Evolutionary conservation across 495 filamentous ascomycete genomes (phyloP).

Genomic region (Penicillium cosmopolitanum): DNA sequence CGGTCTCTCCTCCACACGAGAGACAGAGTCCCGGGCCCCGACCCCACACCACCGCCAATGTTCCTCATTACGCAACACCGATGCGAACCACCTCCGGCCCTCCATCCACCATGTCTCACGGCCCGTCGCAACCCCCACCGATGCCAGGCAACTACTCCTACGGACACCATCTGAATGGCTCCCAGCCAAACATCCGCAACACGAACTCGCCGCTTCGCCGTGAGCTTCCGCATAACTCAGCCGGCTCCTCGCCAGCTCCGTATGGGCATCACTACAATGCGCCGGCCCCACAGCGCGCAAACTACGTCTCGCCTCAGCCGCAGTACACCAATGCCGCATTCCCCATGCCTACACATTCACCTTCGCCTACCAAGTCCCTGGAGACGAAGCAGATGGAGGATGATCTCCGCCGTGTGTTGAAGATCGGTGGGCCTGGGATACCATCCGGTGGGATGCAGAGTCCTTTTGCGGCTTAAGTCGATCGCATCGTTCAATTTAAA

Average conservation of each 20-base stretch:
- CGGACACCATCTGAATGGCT: slow-evolving; percentile 14
- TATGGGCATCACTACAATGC: slow-evolving; percentile 13
- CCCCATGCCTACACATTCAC: slow-evolving; percentile 26
- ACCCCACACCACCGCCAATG: slow-evolving; percentile 20
- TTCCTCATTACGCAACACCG: slow-evolving; percentile 44
- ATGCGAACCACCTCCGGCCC: slow-evolving; percentile 44
- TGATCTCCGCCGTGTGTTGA: slow-evolving; percentile 57
- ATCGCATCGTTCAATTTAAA: no score
- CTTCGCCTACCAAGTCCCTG: slow-evolving; percentile 30
- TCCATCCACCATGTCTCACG: slow-evolving; percentile 29
- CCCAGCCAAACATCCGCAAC: slow-evolving; percentile 23
- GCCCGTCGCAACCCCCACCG: slow-evolving; percentile 9
- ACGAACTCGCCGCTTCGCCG: slow-evolving; percentile 31
- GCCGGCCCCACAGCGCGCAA: not conserved
- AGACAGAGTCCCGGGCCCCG: slow-evolving; percentile 18
- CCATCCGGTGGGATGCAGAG: slow-evolving; percentile 36
- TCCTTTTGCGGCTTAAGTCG: slow-evolving; percentile 33
- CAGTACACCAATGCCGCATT: slow-evolving; percentile 31
- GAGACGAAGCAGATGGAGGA: slow-evolving; percentile 57
- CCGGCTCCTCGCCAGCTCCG: slow-evolving; percentile 12
- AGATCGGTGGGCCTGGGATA: slow-evolving; percentile 42
- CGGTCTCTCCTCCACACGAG: slow-evolving; percentile 25
- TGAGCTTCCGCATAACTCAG: slow-evolving; percentile 26
- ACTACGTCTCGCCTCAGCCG: slow-evolving; percentile 28
- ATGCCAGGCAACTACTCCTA: slow-evolving; percentile 12